phyloP scores from a whole-genome alignment of 371 early-diverging fungal genomes.

The Rozella allomycis region DNA sequence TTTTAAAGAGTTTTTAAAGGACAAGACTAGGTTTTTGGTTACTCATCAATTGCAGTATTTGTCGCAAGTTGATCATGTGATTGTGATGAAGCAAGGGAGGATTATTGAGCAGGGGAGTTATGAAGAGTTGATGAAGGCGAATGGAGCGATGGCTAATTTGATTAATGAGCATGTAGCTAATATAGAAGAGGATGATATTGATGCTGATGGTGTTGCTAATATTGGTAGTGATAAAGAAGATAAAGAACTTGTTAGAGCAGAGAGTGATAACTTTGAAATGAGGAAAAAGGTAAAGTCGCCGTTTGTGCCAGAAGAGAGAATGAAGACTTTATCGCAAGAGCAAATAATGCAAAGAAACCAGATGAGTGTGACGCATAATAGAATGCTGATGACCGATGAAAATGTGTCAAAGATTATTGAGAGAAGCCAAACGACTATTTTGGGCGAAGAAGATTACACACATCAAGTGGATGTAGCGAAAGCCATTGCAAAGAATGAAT shows the following conservation, averaged over 20 bases:
- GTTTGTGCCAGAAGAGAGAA: neutral
- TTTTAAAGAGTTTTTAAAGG: constrained; percentile 33
- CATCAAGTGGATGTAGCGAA: constrained; percentile 29
- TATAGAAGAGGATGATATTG: constrained; percentile 6
- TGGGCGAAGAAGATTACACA: constrained; percentile 10
- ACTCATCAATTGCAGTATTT: constrained; percentile 1
- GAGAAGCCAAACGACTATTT: constrained; percentile 28
- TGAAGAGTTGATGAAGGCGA: constrained; percentile 30
- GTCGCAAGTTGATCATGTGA: constrained; percentile 1
- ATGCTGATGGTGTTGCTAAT: neutral
- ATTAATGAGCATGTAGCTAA: constrained; percentile 22
- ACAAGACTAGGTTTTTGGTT: constrained; percentile 1
- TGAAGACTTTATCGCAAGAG: neutral
- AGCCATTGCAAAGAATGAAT: constrained; percentile 39
- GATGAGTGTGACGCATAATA: constrained; percentile 13
- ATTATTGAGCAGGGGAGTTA: constrained; percentile 43
- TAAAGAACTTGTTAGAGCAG: neutral
- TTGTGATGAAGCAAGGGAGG: constrained; percentile 1
- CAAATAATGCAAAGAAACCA: constrained; percentile 16
- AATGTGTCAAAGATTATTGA: constrained; percentile 44
- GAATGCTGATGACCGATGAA: constrained; percentile 28
- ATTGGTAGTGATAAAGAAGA: neutral
- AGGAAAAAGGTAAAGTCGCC: no score
- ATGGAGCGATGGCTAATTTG: constrained; percentile 19
- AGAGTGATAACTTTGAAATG: neutral